phyloP scores from a whole-genome alignment of 495 filamentous ascomycete genomes.

The Penicillium daleae region DNA sequence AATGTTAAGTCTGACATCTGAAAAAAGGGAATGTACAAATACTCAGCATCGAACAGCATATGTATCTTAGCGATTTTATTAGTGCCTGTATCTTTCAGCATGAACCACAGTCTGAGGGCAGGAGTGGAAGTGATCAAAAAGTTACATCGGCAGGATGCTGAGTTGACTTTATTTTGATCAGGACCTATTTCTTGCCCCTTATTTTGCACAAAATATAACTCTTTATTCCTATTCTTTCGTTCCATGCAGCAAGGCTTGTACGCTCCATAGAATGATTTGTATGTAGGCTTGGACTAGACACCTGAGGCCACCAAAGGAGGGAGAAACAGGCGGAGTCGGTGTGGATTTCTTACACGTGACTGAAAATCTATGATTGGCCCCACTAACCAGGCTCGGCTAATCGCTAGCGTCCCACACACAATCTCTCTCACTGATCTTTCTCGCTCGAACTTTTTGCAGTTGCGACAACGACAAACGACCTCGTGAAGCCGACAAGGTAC shows the following conservation, averaged over 20 bases:
- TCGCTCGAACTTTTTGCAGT: slow-evolving; percentile 47
- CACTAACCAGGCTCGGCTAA: slow-evolving; percentile 45
- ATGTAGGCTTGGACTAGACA: neutral
- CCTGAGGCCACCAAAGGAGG: neutral
- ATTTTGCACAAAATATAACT: neutral
- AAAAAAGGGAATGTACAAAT: neutral
- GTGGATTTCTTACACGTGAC: neutral
- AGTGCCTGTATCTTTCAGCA: neutral
- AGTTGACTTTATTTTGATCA: no score
- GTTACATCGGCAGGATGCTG: neutral
- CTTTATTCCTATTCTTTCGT: neutral
- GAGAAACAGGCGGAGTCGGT: slow-evolving; percentile 13
- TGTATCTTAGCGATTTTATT: neutral
- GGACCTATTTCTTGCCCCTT: neutral
- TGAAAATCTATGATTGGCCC: slow-evolving; percentile 18
- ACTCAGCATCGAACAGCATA: slow-evolving; percentile 9
- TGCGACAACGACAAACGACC: slow-evolving; percentile 56
- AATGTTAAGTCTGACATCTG: neutral
- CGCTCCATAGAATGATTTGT: neutral
- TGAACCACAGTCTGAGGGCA: neutral
- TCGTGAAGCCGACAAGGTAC: slow-evolving; percentile 56
- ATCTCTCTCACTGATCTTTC: slow-evolving; percentile 39
- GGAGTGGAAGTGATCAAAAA: neutral
- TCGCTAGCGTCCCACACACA: slow-evolving; percentile 55
- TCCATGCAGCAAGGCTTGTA: neutral